Conservation (phyloP, 768 basidiomycete genomes). For the Mycena vulgaris region DNA sequence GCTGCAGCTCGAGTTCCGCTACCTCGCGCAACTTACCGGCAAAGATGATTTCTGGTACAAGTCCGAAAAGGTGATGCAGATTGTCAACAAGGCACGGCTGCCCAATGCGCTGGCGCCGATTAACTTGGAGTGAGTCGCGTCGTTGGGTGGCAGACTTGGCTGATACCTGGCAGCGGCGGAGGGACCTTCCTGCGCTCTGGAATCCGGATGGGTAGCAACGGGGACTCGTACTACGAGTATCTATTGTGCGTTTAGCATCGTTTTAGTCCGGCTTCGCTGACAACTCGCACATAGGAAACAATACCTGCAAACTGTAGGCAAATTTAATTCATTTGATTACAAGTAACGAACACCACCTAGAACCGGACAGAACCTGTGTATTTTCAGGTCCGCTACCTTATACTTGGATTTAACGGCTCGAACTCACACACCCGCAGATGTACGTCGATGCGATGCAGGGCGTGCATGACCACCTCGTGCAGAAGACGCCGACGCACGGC, state of each 20-base stretch:
- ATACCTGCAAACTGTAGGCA: conserved; percentile 72
- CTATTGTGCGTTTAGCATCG: conserved; percentile 63
- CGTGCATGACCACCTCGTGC: conserved; percentile 74
- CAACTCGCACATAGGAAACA: conserved; percentile 58
- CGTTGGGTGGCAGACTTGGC: conserved; percentile 3
- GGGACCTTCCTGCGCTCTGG: conserved; percentile 58
- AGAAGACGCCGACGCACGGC: conserved; percentile 61
- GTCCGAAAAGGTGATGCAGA: conserved; percentile 76
- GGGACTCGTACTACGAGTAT: conserved; percentile 89
- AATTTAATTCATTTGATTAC: neutral
- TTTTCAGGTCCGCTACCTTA: conserved; percentile 57
- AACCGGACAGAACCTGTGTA: conserved; percentile 75
- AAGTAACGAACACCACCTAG: conserved; percentile 42
- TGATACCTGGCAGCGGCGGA: conserved; percentile 36
- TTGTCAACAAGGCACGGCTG: conserved; percentile 65
- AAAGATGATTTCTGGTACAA: conserved; percentile 77
- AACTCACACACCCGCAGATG: conserved; percentile 60
- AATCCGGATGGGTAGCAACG: conserved; percentile 85
- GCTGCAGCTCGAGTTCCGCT: conserved; percentile 83
- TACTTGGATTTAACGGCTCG: conserved; percentile 31
- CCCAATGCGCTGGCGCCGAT: conserved; percentile 78
- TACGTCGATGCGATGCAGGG: conserved; percentile 81
- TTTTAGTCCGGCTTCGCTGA: neutral
- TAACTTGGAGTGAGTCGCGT: conserved; percentile 69
- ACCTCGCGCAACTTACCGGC: conserved; percentile 75